Evolutionary conservation across 129 eudicot genomes (phyloP), one percentile per base, ranked within the genome.

Genomic region (Flaveria brownii): DNA sequence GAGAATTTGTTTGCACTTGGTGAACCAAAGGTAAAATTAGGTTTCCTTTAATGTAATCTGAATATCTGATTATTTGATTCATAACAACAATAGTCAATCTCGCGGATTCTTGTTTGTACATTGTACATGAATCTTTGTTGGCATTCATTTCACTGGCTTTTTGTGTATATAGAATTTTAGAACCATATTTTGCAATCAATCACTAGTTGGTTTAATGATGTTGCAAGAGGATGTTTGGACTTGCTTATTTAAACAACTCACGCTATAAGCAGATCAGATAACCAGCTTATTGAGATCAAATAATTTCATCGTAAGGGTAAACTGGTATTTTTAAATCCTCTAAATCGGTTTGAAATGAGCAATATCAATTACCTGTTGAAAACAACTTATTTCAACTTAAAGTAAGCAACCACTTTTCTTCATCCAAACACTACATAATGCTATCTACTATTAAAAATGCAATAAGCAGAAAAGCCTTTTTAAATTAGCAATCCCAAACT

Each of bases 1-100:
- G 99, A 95, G 72, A 84, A 73, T 77, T 76, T 95, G 60, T 76
- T 84, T 67, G 88, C 94, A 20, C 89, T 91, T 33, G 96, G 96
- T 18, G 99, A 95, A 82, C 94, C 99, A 56, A 91, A 95, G 99
- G 99, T 91, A 85, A 20, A 17, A 13, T 13, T 2, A 75, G 36
- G 60, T 16, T 49, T 25, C 3, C 26, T 14, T 68, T 41, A n/a
- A 68, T 16, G 1, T 69, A 57, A 57, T 46, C 2, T 30, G 41
- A 45, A 39, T 28, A 57, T 46, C 2, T 30, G 41, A 45, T 46
- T 28, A 11, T 49, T 17, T 23, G 9, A 50, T 10, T 61, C 52
- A 25, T 23, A 12, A 59, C 74, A 60, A 49, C n/a, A 10, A 15
- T 30, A 22, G 47, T 41, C 61, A 23, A n/a, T 6, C 11, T 55